A percentile compares a stretch with the other conserved stretches of the same genome.
These are phyloP conservation scores for Paramecium primaurelia DNA, from an alignment of 73 alveolate species.

Conservation along the genomic window DNA sequence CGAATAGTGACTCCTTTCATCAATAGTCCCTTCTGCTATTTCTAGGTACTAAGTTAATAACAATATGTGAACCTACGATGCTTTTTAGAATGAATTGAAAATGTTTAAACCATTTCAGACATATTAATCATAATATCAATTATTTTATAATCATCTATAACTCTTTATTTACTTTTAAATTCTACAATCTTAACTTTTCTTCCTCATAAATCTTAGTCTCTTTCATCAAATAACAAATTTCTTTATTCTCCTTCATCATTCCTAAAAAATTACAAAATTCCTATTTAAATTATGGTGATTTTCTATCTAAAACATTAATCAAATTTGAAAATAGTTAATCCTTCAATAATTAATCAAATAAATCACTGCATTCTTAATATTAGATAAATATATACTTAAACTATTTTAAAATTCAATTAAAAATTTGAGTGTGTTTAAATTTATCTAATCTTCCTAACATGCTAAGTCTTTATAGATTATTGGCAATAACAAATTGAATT, in stretches of 20 bases:
- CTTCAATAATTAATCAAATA: background rate
- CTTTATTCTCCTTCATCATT: background rate
- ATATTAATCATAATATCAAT: background rate
- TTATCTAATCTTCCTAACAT: background rate
- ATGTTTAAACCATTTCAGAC: constrained; percentile 1
- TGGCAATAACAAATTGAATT: background rate
- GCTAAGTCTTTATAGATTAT: background rate
- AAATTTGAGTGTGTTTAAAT: background rate
- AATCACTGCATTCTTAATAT: background rate
- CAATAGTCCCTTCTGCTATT: background rate
- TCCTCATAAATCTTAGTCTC: background rate
- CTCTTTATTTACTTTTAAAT: background rate
- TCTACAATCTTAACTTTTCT: background rate
- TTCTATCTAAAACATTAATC: background rate
- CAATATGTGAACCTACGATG: background rate
- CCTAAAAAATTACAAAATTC: background rate
- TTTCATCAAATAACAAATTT: background rate
- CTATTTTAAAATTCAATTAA: background rate
- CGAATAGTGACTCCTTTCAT: background rate
- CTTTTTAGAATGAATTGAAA: background rate
- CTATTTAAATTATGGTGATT: background rate
- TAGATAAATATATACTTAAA: background rate
- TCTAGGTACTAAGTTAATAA: background rate
- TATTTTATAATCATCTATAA: background rate
- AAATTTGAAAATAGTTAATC: background rate